Evolutionary conservation across 2,329 filamentous ascomycete genomes (phyloP).

Genomic region (Aspergillus costaricaensis): DNA sequence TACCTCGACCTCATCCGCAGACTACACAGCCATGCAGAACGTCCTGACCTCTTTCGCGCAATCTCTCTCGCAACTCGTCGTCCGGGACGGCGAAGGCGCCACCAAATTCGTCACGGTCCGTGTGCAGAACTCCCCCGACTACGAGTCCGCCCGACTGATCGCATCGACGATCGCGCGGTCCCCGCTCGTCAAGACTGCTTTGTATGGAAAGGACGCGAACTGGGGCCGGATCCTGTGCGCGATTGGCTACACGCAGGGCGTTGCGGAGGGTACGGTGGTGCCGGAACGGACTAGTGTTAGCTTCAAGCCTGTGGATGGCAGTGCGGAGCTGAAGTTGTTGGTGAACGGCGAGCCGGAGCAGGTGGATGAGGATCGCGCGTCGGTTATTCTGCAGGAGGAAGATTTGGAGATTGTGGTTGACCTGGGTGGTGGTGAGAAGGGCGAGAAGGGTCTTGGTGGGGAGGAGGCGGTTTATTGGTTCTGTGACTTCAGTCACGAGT

Average conservation of each 20-base stretch:
- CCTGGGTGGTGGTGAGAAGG: slow-evolving; percentile 54
- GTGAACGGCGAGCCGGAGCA: slow-evolving; percentile 63
- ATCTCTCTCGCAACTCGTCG: slow-evolving; percentile 86
- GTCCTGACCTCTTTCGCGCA: slow-evolving; percentile 76
- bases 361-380: slow-evolving; percentile 63
- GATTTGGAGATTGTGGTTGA: slow-evolving; percentile 64
- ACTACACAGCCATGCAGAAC: slow-evolving; percentile 70
- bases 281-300: slow-evolving; percentile 61
- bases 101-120: slow-evolving; percentile 97
- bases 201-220: slow-evolving; percentile 97
- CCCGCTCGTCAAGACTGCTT: slow-evolving; percentile 91
- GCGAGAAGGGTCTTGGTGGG: slow-evolving; percentile 42
- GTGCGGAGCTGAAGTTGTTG: slow-evolving; percentile 58
- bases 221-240: slow-evolving; percentile 97
- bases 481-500: slow-evolving; percentile 69
- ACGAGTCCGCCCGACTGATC: slow-evolving; percentile 72
- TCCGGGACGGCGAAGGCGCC: slow-evolving; percentile 93
- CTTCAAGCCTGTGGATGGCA: slow-evolving; percentile 62
- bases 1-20: slow-evolving; percentile 52
- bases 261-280: slow-evolving; percentile 49
- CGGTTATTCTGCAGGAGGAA: slow-evolving; percentile 61
- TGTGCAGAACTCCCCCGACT: slow-evolving; percentile 70
- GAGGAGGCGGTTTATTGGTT: slow-evolving; percentile 65
- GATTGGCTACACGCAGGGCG: slow-evolving; percentile 71
- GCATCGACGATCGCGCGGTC: slow-evolving; percentile 87